A percentile compares a stretch with the other conserved stretches of the same genome.
These are phyloP conservation scores for Neoboletus subvelutipes DNA, from an alignment of 768 basidiomycete genomes.

Conservation along the genomic window DNA sequence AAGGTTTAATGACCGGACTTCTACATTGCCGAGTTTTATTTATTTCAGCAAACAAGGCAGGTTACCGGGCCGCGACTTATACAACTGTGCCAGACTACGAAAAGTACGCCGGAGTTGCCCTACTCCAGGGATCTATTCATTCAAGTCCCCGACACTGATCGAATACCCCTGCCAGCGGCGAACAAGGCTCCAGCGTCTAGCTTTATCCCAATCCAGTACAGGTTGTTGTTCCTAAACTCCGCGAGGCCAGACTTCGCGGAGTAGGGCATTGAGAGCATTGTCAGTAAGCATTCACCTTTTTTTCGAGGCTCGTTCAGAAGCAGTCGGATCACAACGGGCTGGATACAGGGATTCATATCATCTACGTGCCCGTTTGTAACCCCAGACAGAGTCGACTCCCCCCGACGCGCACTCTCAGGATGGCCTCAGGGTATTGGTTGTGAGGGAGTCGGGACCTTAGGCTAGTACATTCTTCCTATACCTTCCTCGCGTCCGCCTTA, in stretches of 20 bases:
- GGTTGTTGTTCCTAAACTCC: conserved; percentile 21
- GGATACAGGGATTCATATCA: background rate
- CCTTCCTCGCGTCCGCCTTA: background rate
- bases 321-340: background rate
- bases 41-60: background rate
- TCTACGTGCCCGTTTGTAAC: background rate
- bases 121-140: background rate
- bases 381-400: background rate
- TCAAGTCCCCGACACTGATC: background rate
- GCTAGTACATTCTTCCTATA: background rate
- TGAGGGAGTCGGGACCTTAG: background rate
- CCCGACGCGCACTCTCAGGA: background rate
- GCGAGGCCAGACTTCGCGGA: conserved; percentile 25
- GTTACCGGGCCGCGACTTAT: background rate
- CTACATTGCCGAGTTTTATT: background rate
- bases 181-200: background rate
- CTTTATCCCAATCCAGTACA: background rate
- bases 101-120: background rate
- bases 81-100: background rate
- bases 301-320: background rate
- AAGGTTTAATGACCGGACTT: background rate
- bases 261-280: conserved; percentile 8
- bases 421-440: background rate
- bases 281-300: background rate
- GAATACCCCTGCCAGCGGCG: background rate